A percentile compares a stretch with the other conserved stretches of the same genome.
These are phyloP conservation scores for Acrodontium crateriforme DNA, from an alignment of 2,329 filamentous ascomycete genomes.

Conservation along the genomic window DNA sequence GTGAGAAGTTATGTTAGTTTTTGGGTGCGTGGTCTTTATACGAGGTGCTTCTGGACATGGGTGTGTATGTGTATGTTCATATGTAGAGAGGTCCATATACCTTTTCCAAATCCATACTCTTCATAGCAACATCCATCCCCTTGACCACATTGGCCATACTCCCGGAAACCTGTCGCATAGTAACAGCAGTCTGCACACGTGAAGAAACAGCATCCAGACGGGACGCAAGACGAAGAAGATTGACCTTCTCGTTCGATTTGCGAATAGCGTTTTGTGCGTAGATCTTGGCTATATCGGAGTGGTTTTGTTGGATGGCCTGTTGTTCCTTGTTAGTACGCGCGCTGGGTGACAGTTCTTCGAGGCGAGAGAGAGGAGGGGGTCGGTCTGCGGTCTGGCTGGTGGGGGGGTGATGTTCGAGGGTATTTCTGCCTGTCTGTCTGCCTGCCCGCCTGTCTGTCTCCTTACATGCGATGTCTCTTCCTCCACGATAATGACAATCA, in stretches of 20 bases:
- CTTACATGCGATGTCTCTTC: no score
- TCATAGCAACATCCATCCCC: conserved; percentile 50
- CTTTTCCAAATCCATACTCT: conserved; percentile 49
- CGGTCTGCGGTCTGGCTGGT: no score
- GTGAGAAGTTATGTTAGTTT: background rate
- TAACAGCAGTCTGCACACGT: conserved; percentile 49
- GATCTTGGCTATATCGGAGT: conserved; percentile 48
- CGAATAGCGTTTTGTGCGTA: conserved; percentile 51
- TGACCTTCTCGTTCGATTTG: conserved; percentile 49
- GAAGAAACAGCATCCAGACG: conserved; percentile 47
- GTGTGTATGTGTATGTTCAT: no score
- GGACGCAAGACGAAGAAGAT: conserved; percentile 42
- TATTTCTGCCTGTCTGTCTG: no score
- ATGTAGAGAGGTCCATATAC: no score
- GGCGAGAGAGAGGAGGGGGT: no score
- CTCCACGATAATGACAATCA: no score
- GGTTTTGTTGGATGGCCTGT: conserved; percentile 43
- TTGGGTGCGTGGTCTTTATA: conserved; percentile 1
- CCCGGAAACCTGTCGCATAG: conserved; percentile 46
- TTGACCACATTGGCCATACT: conserved; percentile 50
- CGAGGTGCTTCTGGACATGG: no score
- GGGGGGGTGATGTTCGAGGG: no score
- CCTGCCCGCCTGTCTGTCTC: no score
- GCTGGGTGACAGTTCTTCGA: no score
- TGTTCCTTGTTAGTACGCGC: no score